Base-by-base conservation (phyloP, 768 basidiomycete species). In the Galerina sulciceps region DNA sequence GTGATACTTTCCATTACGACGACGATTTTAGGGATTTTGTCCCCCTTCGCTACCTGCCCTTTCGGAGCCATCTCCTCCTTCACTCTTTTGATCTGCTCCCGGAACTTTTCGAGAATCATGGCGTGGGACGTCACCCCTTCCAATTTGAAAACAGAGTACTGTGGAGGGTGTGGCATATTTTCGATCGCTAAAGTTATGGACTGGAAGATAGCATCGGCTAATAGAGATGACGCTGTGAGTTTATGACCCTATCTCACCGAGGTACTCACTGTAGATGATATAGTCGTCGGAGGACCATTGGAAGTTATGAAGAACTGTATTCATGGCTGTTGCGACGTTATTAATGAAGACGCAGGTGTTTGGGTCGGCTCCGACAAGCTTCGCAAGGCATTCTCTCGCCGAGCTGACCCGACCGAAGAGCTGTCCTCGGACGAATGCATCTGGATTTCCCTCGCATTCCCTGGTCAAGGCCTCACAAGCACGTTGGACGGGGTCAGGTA, bases 1-100 rank as follows among this genome's bases (percentile, higher is more conserved):
- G 74, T 75, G 52, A 93, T 84, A n/a, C 75, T 69, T 66, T 93
- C 91, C 26, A 93, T 82, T 35, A 92, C 65, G 0, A 85, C 85
- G 35, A 91, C 74, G 4, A 89, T 75, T 69, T 86, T 84, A 40
- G 35, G 35, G 17, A 22, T 14, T 20, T 35, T 23, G 13, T 34
- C 34, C 2, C 8, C n/a, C 15, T 37, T 52, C 34, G 45, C 4
- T 26, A 14, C 22, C 6, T 6, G 26, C 67, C 66, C 31, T 67
- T 62, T 31, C 47, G 23, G 6, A 37, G 11, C 1, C 49, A 50
- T 37, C n/a, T 50, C 37, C 3, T 38, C n/a, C 49, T 50, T 50
- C 17, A 43, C 67, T 45, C 68, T 62, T 15, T 60, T 49, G 34
- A 77, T 38, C 59, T 71, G 69, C 9, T 65, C 63, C 13, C 77